Conservation (phyloP, 148 eudicot genomes). For the Oxyria digyna region DNA sequence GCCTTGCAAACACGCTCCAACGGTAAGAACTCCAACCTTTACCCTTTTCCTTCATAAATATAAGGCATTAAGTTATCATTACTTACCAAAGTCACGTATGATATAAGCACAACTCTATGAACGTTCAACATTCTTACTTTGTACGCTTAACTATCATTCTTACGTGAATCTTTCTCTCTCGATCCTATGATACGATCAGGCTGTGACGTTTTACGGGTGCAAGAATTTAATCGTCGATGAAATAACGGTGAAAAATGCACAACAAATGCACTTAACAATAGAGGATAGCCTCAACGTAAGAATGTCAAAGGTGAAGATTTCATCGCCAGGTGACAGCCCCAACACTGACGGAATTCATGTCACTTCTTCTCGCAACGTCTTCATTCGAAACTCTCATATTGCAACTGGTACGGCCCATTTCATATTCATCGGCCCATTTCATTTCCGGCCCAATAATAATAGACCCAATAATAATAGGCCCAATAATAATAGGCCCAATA, state of each 20-base stretch:
- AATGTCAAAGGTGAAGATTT: slow-evolving; percentile 25
- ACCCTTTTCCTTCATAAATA: background rate
- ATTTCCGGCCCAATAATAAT: background rate
- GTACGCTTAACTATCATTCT: no score
- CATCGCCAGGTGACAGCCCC: slow-evolving; percentile 52
- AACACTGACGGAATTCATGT: slow-evolving; percentile 89
- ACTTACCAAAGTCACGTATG: no score
- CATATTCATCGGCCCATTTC: background rate
- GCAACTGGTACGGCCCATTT: slow-evolving; percentile 37
- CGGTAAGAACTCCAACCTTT: slow-evolving; percentile 29
- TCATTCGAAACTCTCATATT: slow-evolving; percentile 21
- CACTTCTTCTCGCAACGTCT: slow-evolving; percentile 31
- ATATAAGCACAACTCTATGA: no score
- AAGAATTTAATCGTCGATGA: slow-evolving; percentile 34
- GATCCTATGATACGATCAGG: slow-evolving; percentile 28
- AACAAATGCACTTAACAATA: slow-evolving; percentile 56
- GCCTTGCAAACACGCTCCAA: slow-evolving; percentile 79
- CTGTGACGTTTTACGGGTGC: slow-evolving; percentile 45
- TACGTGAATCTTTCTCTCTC: no score
- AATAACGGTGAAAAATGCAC: slow-evolving; percentile 47
- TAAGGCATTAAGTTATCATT: background rate
- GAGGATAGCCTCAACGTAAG: slow-evolving; percentile 30
- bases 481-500: background rate
- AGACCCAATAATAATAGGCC: background rate
- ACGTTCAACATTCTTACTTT: no score